A percentile compares a stretch with the other conserved stretches of the same genome.
phyloP scores from a whole-genome alignment of 2,329 filamentous ascomycete genomes.

The Trichophyton simii region DNA sequence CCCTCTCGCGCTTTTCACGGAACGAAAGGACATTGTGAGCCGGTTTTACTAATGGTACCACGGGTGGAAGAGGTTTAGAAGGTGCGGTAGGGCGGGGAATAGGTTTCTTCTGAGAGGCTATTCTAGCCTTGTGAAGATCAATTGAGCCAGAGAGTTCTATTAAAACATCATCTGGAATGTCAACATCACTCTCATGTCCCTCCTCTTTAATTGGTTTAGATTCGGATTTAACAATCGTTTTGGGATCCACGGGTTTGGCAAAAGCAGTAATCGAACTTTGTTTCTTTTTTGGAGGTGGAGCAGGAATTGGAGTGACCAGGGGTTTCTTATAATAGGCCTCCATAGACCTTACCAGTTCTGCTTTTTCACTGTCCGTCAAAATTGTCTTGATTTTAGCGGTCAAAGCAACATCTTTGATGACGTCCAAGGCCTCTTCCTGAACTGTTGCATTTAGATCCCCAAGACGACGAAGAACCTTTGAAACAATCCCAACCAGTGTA shows the following conservation, averaged over 20 bases:
- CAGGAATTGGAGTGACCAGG: conserved; percentile 28
- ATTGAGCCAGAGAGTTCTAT: conserved; percentile 32
- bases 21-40: conserved; percentile 43
- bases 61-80: conserved; percentile 6
- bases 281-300: conserved; percentile 30
- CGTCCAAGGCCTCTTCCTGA: conserved; percentile 49
- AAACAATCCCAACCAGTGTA: conserved; percentile 68
- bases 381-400: conserved; percentile 59
- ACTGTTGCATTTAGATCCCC: conserved; percentile 62
- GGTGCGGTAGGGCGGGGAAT: conserved; percentile 10
- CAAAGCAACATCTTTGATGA: conserved; percentile 44
- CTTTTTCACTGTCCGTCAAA: conserved; percentile 67
- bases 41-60: conserved; percentile 13
- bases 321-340: conserved; percentile 40
- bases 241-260: conserved; percentile 24
- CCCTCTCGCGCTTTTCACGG: conserved; percentile 59
- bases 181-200: conserved; percentile 32
- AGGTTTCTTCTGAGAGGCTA: conserved; percentile 14
- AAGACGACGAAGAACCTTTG: conserved; percentile 73
- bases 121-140: conserved; percentile 28
- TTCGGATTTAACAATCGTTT: conserved; percentile 23
- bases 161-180: conserved; percentile 30
- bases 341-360: conserved; percentile 57
- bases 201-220: conserved; percentile 27
- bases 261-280: conserved; percentile 32